Base-by-base conservation (phyloP, 2,329 filamentous ascomycete genomes). In the Trichoderma atrobrunneum region DNA sequence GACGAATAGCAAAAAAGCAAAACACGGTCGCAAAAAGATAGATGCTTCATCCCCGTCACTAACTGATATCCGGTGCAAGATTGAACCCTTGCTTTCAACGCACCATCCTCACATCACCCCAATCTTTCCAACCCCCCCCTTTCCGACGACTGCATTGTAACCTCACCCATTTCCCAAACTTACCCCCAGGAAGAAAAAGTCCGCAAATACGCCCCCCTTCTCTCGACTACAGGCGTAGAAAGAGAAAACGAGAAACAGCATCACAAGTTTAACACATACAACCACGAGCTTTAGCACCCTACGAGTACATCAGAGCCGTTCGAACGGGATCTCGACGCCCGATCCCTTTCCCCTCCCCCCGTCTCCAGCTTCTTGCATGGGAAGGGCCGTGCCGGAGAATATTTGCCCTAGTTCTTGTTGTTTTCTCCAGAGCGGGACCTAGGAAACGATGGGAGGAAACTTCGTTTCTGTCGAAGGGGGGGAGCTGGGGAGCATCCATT, bases 231-330 rank as follows among this genome's bases (percentile, higher is more conserved):
- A 24, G 21, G 5, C 28, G 28, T 60, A 60, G 18, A 28, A 28
- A 36, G 16, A 39, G 34, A 39, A 57, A 57, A 28, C 10, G n/a
- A 28, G 11, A 12, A 16, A 36, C 7, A 12, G 7, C 12, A 16
- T 5, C 12, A 5, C 7, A 26, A 18, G 24, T 62, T 62, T 51
- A 3, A 3, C 67, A 70, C 67, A 54, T 36, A 61, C 67, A 62
- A 54, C 39, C 67, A 70, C 43, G 39, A 62, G 67, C 28, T 39
- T 62, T 70, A 11, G 24, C 57, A 70, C 67, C 21, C 48, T 54
- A 24, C 28, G 43, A 51, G 57, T 70, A 62, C 67, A 51, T 67
- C 24, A 51, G 24, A 26, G 48, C 48, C 48, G 21, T 67, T 39
- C 28, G 62, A 65, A 65, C 28, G 43, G 43, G 56, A 43, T 43